Percentiles rank a stretch among this genome's conserved stretches.
These are phyloP conservation scores for Mycosphaerelloides madeirae DNA, from an alignment of 2,329 filamentous ascomycete species.

Conservation along the genomic window DNA sequence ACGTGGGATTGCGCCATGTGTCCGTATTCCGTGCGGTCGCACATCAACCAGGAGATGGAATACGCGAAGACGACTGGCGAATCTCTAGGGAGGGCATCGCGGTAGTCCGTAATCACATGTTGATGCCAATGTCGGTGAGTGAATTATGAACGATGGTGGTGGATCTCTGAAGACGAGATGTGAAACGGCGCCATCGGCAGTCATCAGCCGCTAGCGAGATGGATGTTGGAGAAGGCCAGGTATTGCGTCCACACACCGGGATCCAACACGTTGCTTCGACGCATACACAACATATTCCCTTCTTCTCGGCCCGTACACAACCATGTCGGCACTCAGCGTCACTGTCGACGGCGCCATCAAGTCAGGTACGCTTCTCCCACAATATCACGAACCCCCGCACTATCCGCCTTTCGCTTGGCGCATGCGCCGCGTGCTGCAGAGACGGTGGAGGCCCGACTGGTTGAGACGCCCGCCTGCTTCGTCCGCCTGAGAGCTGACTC, in stretches of 20 bases:
- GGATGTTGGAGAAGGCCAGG: constrained; percentile 2
- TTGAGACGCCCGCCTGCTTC: constrained; percentile 1
- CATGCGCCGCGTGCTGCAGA: constrained; percentile 8
- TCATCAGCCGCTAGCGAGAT: not conserved
- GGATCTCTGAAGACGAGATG: too few relatives aligned
- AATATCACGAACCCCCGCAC: not conserved
- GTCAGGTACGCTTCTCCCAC: constrained; percentile 13
- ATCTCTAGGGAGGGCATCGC: too few relatives aligned
- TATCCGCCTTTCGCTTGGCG: constrained; percentile 2
- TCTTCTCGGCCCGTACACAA: not conserved
- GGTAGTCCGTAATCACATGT: too few relatives aligned
- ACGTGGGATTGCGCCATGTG: too few relatives aligned
- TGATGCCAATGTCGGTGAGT: too few relatives aligned
- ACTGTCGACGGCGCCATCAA: constrained; percentile 12
- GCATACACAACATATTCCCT: not conserved
- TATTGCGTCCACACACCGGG: not conserved
- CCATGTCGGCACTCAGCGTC: constrained; percentile 17
- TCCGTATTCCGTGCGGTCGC: too few relatives aligned
- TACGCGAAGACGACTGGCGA: too few relatives aligned
- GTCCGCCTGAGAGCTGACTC: not conserved
- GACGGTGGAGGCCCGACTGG: not conserved
- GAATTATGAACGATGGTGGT: too few relatives aligned
- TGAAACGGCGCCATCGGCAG: too few relatives aligned
- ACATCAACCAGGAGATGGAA: too few relatives aligned
- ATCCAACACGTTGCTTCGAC: not conserved